Base-by-base conservation (phyloP, 805 yeast species). In the Lachancea mirantina region DNA sequence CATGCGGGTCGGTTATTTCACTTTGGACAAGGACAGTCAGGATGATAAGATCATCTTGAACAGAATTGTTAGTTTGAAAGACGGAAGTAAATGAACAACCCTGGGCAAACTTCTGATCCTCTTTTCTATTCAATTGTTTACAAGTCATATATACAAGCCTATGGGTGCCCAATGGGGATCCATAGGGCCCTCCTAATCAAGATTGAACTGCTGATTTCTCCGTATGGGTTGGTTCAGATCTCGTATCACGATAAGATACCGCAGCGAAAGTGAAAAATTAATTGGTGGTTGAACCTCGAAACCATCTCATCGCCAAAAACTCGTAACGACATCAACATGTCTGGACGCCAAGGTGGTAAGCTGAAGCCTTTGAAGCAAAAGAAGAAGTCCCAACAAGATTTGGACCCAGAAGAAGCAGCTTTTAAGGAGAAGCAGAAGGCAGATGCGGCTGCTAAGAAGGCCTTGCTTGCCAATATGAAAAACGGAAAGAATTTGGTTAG, bases 311-410 rank as follows among this genome's bases (percentile, higher is more conserved):
- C 23, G 11, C 4, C 5, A 17, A 30, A 4, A 24, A 5, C 28
- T 10, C 9, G 19, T 19, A 8, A 19, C 6, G 23, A 25, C 8
- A 30, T 11, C 17, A 11, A 34, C 27, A 85, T 87, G 95, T 85
- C 95, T 31, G 87, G 95, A 52, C 87, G 96, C 68, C 96, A 88
- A 70, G 96, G 96, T 57, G 96, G 96, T 55, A 88, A 88, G 61
- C 77, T 88, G 39, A 88, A 88, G 76, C 96, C 68, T 38, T 48
- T 64, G 38, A 64, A 64, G 55, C 82, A 89, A 47, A 89, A 84
- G 66, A 76, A 80, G 79, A 85, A 85, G 74, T 72, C 73, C 53
- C 68, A 67, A 36, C 81, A 78, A 41, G 85, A 80, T 19, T 58
- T 64, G 41, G 94, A 87, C 58, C 96, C 88, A 2, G 96, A 88